A percentile compares a stretch with the other conserved stretches of the same genome.
Conservation (phyloP, 768 basidiomycete species). For the Hericium alpestre region DNA sequence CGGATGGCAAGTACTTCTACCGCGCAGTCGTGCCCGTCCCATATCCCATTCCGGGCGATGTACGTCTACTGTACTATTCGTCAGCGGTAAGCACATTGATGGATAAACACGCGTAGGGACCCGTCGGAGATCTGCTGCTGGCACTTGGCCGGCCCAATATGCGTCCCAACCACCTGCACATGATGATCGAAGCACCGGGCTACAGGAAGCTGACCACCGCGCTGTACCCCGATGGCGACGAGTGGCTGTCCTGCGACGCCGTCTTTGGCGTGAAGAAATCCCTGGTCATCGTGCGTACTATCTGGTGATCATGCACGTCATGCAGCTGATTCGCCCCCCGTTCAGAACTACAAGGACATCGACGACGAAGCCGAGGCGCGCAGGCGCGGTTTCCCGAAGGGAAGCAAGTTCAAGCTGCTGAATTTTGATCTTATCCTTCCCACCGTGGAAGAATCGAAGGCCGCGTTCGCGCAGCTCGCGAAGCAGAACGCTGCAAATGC, state of each 20-base stretch:
- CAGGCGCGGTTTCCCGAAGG: conserved; percentile 41
- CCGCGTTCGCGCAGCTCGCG: conserved; percentile 14
- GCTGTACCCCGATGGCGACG: conserved; percentile 62
- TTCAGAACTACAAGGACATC: conserved; percentile 42
- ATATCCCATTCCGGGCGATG: conserved; percentile 72
- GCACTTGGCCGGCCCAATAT: conserved; percentile 58
- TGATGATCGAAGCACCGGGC: conserved; percentile 61
- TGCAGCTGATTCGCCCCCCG: not conserved
- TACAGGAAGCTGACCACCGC: conserved; percentile 66
- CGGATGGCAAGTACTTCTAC: conserved; percentile 59
- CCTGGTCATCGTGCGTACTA: conserved; percentile 53
- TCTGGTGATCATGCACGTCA: not conserved
- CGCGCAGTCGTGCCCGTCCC: conserved; percentile 61
- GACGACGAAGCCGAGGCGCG: conserved; percentile 43
- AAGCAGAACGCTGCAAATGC: not conserved
- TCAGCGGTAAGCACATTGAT: not conserved
- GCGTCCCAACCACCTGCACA: conserved; percentile 74
- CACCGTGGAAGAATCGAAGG: conserved; percentile 30
- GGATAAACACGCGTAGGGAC: conserved; percentile 32
- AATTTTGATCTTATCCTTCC: conserved; percentile 35
- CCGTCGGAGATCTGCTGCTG: conserved; percentile 54
- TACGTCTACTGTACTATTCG: conserved; percentile 18
- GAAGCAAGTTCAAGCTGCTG: conserved; percentile 38
- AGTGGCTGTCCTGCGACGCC: conserved; percentile 56
- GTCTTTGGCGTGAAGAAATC: conserved; percentile 80